Base-by-base conservation (phyloP, 2,329 filamentous ascomycete genomes). In the Exophiala mesophila region DNA sequence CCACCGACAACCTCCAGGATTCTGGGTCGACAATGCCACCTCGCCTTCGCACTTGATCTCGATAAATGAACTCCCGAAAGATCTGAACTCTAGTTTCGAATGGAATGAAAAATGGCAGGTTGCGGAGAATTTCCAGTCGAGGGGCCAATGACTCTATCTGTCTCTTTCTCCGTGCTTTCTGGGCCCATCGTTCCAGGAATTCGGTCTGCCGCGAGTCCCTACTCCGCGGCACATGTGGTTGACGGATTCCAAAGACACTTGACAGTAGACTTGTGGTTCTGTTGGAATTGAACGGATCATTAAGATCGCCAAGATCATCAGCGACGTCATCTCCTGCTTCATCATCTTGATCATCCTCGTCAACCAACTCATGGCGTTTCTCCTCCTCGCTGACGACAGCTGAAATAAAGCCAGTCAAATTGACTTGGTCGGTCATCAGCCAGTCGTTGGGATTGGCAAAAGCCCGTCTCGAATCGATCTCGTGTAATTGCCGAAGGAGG, bases 21-120 rank as follows among this genome's bases (percentile, higher is more conserved):
- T 92, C 87, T 1, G 85, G 76, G 55, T 92, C 85, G 8, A 82
- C 69, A 49, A 74, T 68, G 0, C 86, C 87, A 19, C 74, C 70
- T 51, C 88, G 72, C 49, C 88, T 72, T 50, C 82, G 81, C 37
- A 73, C 63, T 61, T 92, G 88, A 63, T 98, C 92, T 3, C 89
- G 71, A 20, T 78, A 67, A n/a, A 97, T 85, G 56, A 97, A 97
- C 58, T 95, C 81, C 20, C 89, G 80, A 63, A 98, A 97, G 17
- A 97, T 90, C 59, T 88, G 80, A 3, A 98, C 92, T 34, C 92
- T 75, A 0, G 86, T 92, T 26, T 86, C 80, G 56, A 98, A 98
- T 0, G 90, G 92, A 32, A 98, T 92, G 53, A 90, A 85, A 61
- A 97, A 98, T 0, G 92, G 92, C 82, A 98, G 94, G 57, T 97